A percentile compares a stretch with the other conserved stretches of the same genome.
These are phyloP conservation scores for Cryptosporidium parvum DNA, from an alignment of 169 alveolate species.

Conservation along the genomic window DNA sequence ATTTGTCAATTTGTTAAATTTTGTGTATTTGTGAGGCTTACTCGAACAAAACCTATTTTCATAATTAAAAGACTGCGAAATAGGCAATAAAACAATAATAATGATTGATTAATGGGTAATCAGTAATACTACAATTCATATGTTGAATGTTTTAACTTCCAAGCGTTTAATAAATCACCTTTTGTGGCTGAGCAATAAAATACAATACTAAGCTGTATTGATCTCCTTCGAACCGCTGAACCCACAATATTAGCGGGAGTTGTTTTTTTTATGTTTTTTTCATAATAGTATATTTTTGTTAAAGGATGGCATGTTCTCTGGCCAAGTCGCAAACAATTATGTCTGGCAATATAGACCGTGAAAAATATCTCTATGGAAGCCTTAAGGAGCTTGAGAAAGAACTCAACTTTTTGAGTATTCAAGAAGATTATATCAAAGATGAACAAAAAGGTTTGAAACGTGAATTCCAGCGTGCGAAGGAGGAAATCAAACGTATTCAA, in stretches of 20 bases:
- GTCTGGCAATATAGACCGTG: neutral
- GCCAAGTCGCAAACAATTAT: neutral
- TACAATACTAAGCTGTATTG: neutral
- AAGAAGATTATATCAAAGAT: slow-evolving; percentile 96
- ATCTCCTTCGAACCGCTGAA: neutral
- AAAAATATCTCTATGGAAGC: neutral
- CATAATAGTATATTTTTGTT: neutral
- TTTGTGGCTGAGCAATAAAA: neutral
- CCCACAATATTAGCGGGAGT: neutral
- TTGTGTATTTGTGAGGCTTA: neutral
- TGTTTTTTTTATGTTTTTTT: slow-evolving; percentile 1
- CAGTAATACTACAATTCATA: no score
- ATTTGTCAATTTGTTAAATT: neutral
- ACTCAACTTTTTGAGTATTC: slow-evolving; percentile 66
- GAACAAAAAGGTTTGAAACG: slow-evolving; percentile 97
- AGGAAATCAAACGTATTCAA: slow-evolving; percentile 97
- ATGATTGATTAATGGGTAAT: no score
- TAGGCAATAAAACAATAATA: no score
- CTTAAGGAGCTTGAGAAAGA: slow-evolving; percentile 67
- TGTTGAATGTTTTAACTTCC: no score
- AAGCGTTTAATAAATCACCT: neutral
- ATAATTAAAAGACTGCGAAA: no score
- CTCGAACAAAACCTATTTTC: neutral
- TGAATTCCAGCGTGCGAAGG: slow-evolving; percentile 95
- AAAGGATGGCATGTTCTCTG: slow-evolving; percentile 20